Evolutionary conservation across 1,139 yeast species (phyloP).

Genomic region (Taiozyma sp.): DNA sequence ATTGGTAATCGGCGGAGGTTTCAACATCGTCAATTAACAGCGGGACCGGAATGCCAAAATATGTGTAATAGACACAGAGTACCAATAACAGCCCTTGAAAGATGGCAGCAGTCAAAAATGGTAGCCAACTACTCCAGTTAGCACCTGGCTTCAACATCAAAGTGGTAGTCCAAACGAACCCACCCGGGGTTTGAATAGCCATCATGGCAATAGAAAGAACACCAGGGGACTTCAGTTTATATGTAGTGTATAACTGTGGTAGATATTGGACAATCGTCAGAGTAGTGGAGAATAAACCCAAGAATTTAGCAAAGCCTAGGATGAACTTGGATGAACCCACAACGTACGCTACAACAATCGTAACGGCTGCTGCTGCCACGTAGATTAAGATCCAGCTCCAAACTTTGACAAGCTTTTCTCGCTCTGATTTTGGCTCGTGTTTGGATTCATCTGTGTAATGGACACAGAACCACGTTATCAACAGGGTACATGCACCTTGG

Average conservation of each 20-base stretch:
- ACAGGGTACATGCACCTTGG: slow-evolving; percentile 60
- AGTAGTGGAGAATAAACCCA: slow-evolving; percentile 58
- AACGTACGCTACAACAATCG: slow-evolving; percentile 32
- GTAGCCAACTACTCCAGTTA: slow-evolving; percentile 85
- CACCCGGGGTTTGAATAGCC: slow-evolving; percentile 89
- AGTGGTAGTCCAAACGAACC: slow-evolving; percentile 69
- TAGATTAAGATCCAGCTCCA: slow-evolving; percentile 25
- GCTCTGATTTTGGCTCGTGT: slow-evolving; percentile 36
- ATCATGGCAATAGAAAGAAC: slow-evolving; percentile 77
- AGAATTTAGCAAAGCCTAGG: slow-evolving; percentile 44
- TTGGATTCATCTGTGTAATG: slow-evolving; percentile 36
- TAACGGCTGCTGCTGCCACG: slow-evolving; percentile 27
- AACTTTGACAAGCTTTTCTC: slow-evolving; percentile 35
- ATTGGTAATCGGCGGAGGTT: background rate
- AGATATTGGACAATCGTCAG: slow-evolving; percentile 69
- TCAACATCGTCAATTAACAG: background rate
- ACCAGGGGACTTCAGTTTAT: slow-evolving; percentile 67
- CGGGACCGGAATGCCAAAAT: slow-evolving; percentile 1
- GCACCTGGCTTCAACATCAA: slow-evolving; percentile 69
- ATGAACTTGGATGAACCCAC: slow-evolving; percentile 26
- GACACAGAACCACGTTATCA: slow-evolving; percentile 53
- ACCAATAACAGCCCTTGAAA: slow-evolving; percentile 51
- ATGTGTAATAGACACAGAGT: slow-evolving; percentile 45
- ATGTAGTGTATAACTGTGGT: slow-evolving; percentile 77
- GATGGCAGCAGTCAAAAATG: slow-evolving; percentile 67